These are phyloP conservation scores for Phoenix roebelenii DNA, from an alignment of 176 grass and related monocot species.

Conservation along the genomic window DNA sequence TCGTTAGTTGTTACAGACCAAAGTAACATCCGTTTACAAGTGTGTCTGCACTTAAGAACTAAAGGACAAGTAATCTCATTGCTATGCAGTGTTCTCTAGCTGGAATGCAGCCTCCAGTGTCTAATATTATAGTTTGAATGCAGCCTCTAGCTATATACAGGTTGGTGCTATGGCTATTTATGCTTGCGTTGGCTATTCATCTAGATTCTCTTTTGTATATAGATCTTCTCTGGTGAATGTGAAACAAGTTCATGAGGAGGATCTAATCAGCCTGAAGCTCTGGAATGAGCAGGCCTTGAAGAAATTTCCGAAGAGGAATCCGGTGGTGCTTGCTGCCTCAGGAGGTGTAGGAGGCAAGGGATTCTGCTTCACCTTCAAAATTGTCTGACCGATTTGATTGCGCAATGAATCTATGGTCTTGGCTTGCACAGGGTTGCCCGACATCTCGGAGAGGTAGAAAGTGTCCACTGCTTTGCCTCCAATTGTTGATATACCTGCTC, in stretches of 20 bases:
- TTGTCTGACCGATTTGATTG: neutral
- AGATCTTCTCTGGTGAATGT: no score
- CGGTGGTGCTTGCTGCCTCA: neutral
- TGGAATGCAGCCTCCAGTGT: no score
- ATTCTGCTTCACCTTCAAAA: constrained; percentile 5
- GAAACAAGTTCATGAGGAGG: constrained; percentile 3
- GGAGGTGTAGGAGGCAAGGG: neutral
- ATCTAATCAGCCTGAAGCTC: constrained; percentile 2
- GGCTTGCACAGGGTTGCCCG: neutral
- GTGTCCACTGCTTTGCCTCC: constrained; percentile 1
- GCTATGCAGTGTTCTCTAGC: no score
- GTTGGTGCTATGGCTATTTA: no score
- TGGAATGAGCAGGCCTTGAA: constrained; percentile 4
- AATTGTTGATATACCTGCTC: neutral
- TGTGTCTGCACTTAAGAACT: no score
- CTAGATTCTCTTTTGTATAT: no score
- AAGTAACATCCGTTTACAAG: no score
- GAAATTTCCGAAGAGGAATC: neutral
- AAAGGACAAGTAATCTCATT: no score
- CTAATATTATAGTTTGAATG: no score
- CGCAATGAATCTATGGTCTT: constrained; percentile 3
- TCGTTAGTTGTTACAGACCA: no score
- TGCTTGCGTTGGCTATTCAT: no score
- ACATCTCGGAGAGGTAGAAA: neutral
- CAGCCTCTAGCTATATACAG: no score